Evolutionary conservation across 306 rosid genomes (phyloP).

Genomic region (Aeschynomene evenia): DNA sequence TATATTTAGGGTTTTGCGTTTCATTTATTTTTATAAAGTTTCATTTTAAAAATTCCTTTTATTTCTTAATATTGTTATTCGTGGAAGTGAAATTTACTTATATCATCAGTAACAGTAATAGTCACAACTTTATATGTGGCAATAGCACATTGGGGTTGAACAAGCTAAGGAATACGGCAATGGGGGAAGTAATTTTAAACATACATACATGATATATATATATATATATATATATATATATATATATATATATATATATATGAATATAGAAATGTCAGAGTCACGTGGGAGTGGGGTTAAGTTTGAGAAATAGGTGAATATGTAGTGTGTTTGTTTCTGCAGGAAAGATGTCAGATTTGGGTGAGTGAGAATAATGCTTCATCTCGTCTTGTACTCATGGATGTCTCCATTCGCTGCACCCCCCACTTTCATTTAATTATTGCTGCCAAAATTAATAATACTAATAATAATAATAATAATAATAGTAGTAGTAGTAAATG

Average conservation of each 20-base stretch:
- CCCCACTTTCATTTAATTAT: slow-evolving; percentile 5
- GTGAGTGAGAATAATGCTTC: slow-evolving; percentile 30
- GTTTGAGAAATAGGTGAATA: slow-evolving; percentile 36
- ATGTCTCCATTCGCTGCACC: slow-evolving; percentile 37
- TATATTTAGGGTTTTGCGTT: not conserved
- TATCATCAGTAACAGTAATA: too few species aligned
- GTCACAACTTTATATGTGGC: not conserved
- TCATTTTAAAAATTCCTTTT: too few species aligned
- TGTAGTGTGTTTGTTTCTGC: slow-evolving; percentile 25
- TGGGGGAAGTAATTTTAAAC: slow-evolving; percentile 1
- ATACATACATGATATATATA: too few species aligned
- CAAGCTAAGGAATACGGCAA: not conserved
- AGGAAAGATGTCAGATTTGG: slow-evolving; percentile 41
- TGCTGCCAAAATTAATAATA: not conserved
- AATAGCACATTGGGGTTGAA: not conserved
- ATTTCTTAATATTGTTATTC: too few species aligned
- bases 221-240: too few species aligned
- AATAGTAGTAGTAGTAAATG: too few species aligned
- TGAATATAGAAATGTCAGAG: too few species aligned
- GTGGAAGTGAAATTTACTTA: too few species aligned
- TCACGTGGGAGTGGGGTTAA: slow-evolving; percentile 56
- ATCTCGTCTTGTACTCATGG: too few species aligned
- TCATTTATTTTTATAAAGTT: too few species aligned
- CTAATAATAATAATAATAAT: too few species aligned
- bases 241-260: too few species aligned